Conservation (phyloP, 495 filamentous ascomycete species). For the Tuber melanosporum region DNA sequence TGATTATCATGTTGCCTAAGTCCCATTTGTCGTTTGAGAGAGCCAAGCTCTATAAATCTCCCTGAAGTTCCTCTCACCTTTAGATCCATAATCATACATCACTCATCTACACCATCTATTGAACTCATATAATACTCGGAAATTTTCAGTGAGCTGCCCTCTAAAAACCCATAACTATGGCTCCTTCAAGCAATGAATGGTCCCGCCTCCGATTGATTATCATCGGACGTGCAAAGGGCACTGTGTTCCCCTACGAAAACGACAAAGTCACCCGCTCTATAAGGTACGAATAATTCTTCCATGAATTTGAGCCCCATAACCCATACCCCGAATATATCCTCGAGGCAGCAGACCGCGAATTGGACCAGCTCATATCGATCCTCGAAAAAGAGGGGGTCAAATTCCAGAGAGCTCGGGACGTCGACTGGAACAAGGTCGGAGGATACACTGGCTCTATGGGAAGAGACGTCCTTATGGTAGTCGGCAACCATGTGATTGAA, state of each 20-base stretch:
- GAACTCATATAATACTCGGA: neutral
- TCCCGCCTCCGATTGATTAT: neutral
- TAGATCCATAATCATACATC: neutral
- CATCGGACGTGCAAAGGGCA: neutral
- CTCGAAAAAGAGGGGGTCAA: neutral
- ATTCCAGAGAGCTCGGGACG: neutral
- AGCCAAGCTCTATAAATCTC: neutral
- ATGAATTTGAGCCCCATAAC: neutral
- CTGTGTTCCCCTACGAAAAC: neutral
- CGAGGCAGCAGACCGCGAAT: slow-evolving; percentile 1
- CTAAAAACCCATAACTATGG: neutral
- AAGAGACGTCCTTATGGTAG: neutral
- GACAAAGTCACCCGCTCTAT: neutral
- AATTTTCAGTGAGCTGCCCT: neutral
- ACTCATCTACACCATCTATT: neutral
- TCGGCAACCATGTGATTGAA: neutral
- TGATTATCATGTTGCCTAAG: neutral
- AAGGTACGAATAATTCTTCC: neutral
- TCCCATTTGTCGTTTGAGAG: neutral
- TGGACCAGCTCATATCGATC: neutral
- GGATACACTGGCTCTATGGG: neutral
- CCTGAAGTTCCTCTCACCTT: neutral
- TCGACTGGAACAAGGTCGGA: neutral
- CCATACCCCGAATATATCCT: slow-evolving; percentile 1
- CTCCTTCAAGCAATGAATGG: neutral